These are phyloP conservation scores for Pseudotsuga menziesii DNA, from an alignment of 75 land plant genomes.

Conservation along the genomic window DNA sequence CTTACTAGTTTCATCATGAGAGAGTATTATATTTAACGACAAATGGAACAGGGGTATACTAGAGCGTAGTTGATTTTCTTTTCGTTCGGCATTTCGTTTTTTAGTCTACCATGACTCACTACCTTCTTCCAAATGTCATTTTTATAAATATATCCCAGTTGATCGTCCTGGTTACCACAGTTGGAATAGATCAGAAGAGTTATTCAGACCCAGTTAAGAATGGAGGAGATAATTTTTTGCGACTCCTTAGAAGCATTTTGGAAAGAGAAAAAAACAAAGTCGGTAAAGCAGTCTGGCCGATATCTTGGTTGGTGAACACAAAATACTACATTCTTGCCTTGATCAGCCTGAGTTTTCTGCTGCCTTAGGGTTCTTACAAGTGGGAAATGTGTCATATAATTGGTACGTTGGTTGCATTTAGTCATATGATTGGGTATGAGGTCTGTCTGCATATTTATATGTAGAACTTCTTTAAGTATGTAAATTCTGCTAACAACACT, in stretches of 20 bases:
- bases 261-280: conserved; percentile 16
- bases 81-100: conserved; percentile 30
- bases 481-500: conserved; percentile 2
- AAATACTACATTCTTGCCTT: conserved; percentile 27
- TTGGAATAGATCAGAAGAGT: conserved; percentile 24
- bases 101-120: conserved; percentile 25
- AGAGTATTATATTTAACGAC: conserved; percentile 36
- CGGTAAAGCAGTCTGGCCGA: neutral
- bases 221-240: conserved; percentile 33
- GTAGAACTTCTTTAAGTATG: conserved; percentile 40
- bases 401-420: conserved; percentile 36
- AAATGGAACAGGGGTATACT: conserved; percentile 59
- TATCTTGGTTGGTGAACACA: conserved; percentile 17
- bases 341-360: conserved; percentile 19
- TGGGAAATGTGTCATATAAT: conserved; percentile 15
- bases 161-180: conserved; percentile 13
- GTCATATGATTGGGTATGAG: conserved; percentile 23
- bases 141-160: conserved; percentile 31
- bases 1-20: conserved; percentile 46
- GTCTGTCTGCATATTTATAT: conserved; percentile 38
- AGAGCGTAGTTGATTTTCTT: conserved; percentile 41
- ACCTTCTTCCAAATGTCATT: conserved; percentile 5
- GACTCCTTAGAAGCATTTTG: conserved; percentile 40
- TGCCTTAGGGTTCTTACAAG: conserved; percentile 26
- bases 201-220: conserved; percentile 22